phyloP scores from a whole-genome alignment of 2,329 filamentous ascomycete genomes.

The Ambrosiella cleistominuta region DNA sequence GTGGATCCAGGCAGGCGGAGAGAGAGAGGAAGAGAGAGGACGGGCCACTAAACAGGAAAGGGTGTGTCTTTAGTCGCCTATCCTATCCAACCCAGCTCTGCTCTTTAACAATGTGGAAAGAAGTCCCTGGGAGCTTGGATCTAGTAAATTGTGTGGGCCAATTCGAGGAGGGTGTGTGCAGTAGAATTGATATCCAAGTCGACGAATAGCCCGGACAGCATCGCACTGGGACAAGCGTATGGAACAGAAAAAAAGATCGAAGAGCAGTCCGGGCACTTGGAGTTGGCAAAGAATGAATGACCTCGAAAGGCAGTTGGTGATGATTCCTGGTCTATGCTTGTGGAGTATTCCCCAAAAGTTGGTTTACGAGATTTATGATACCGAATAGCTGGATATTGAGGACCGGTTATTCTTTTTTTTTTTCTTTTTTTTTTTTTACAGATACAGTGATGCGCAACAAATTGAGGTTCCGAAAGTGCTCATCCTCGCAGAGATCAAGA shows the following conservation, averaged over 20 bases:
- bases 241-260: background rate
- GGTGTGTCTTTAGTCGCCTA: conserved; percentile 6
- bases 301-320: background rate
- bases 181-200: background rate
- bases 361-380: background rate
- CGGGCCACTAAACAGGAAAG: background rate
- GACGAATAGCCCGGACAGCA: background rate
- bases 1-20: background rate
- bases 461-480: too few species aligned
- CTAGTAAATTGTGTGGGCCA: background rate
- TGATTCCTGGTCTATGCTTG: background rate
- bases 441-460: too few species aligned
- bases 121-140: background rate
- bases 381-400: background rate
- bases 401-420: too few species aligned
- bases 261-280: background rate
- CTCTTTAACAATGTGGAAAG: background rate
- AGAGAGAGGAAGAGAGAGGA: background rate
- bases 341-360: too few species aligned
- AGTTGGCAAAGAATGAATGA: background rate
- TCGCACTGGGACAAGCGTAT: background rate
- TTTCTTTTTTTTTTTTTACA: too few species aligned
- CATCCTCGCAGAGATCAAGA: too few species aligned
- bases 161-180: background rate
- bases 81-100: background rate